phyloP scores from a whole-genome alignment of 1,139 yeast genomes.

The Blastobotrys elegans region DNA sequence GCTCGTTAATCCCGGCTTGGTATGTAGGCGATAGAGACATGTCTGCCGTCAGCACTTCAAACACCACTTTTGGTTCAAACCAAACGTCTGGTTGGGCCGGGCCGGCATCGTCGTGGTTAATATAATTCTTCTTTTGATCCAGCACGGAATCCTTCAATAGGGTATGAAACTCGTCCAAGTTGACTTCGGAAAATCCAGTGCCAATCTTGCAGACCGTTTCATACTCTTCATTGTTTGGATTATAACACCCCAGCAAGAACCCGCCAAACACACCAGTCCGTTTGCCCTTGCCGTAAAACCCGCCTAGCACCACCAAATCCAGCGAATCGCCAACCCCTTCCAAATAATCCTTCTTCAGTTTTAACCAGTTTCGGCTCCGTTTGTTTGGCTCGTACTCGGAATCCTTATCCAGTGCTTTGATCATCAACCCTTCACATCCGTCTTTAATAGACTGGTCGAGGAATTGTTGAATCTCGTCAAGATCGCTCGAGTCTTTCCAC shows the following conservation, averaged over 20 bases:
- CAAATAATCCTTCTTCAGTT: constrained; percentile 87
- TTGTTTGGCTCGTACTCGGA: constrained; percentile 91
- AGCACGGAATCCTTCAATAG: constrained; percentile 67
- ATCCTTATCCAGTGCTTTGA: constrained; percentile 77
- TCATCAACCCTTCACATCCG: constrained; percentile 95
- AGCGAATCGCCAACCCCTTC: constrained; percentile 86
- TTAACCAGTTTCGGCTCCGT: constrained; percentile 92
- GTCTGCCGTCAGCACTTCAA: constrained; percentile 94
- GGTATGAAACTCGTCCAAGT: constrained; percentile 54
- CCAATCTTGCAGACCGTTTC: constrained; percentile 97
- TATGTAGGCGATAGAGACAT: constrained; percentile 87
- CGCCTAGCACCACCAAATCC: constrained; percentile 92
- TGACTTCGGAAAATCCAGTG: constrained; percentile 92
- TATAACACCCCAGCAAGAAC: constrained; percentile 81
- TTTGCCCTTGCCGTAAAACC: constrained; percentile 89
- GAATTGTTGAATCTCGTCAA: constrained; percentile 73
- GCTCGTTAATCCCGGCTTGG: constrained; percentile 74
- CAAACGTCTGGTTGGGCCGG: constrained; percentile 81
- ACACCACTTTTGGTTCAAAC: constrained; percentile 85
- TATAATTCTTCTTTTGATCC: constrained; percentile 61
- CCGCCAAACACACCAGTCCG: constrained; percentile 96
- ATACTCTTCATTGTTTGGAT: constrained; percentile 83
- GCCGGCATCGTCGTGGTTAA: constrained; percentile 54
- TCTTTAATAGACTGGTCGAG: constrained; percentile 86
- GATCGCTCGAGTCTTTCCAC: constrained; percentile 61